Evolutionary conservation across 2,329 filamentous ascomycete genomes (phyloP).

Genomic region (Calonectria ilicicola): DNA sequence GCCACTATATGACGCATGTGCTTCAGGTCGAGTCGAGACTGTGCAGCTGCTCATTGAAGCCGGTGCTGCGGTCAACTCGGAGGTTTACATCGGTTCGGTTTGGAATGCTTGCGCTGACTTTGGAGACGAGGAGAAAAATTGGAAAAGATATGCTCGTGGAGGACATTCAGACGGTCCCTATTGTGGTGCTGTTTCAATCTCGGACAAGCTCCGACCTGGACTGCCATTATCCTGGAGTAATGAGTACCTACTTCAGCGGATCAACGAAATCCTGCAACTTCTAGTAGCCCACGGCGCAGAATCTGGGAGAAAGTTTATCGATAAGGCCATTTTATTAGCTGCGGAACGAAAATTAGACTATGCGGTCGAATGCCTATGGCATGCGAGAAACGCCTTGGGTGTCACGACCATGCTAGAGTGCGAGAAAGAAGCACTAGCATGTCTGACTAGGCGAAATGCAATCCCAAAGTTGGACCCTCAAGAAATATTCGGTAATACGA

Average conservation of each 20-base stretch:
- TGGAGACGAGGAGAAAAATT: slow-evolving; percentile 24
- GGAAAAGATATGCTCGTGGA: slow-evolving; percentile 11
- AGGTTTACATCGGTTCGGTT: background rate
- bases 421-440: background rate
- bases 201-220: background rate
- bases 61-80: slow-evolving; percentile 29
- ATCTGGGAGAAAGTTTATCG: background rate
- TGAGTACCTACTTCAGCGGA: background rate
- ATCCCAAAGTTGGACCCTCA: background rate
- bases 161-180: no score
- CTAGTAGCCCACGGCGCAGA: slow-evolving; percentile 24
- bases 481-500: background rate
- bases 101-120: slow-evolving; percentile 25
- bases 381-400: background rate
- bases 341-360: background rate
- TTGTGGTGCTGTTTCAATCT: background rate
- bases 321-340: background rate
- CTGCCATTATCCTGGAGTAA: background rate
- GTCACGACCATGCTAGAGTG: background rate
- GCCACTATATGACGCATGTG: slow-evolving; percentile 42
- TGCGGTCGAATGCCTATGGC: background rate
- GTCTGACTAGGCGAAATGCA: background rate
- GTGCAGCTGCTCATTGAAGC: slow-evolving; percentile 43
- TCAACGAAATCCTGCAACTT: slow-evolving; percentile 39
- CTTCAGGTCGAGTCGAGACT: slow-evolving; percentile 38